Evolutionary conservation across 2,329 filamentous ascomycete genomes (phyloP).

Genomic region (Sarocladium brachiariae): DNA sequence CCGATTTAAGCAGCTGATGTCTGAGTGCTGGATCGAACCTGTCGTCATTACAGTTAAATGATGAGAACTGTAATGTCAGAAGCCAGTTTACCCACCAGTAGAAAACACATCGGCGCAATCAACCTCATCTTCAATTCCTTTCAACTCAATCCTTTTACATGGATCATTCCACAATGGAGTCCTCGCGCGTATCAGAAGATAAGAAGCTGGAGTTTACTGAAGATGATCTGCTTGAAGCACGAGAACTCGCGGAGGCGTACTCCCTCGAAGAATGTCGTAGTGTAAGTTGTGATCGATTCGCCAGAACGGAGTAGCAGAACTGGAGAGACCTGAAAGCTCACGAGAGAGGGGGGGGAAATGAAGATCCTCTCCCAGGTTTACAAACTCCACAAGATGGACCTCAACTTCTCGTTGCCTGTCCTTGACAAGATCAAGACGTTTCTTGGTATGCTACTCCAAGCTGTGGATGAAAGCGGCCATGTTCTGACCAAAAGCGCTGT

Average conservation of each 20-base stretch:
- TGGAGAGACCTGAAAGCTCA: not conserved
- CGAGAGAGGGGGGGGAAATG: too few species aligned
- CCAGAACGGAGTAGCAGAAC: too few species aligned
- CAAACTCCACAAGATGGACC: slow-evolving; percentile 19
- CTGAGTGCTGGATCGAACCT: too few species aligned
- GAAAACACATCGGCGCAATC: too few species aligned
- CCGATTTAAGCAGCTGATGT: too few species aligned
- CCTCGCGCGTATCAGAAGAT: not conserved
- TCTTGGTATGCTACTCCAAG: slow-evolving; percentile 18
- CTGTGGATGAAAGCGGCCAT: too few species aligned
- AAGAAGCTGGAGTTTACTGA: not conserved
- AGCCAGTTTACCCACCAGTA: too few species aligned
- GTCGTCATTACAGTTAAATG: too few species aligned
- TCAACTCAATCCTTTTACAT: not conserved
- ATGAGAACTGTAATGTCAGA: too few species aligned
- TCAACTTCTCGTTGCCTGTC: slow-evolving; percentile 33
- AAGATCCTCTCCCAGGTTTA: not conserved
- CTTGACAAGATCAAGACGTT: slow-evolving; percentile 35
- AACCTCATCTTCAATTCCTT: not conserved
- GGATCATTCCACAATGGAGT: not conserved
- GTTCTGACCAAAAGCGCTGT: too few species aligned
- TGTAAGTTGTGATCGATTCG: not conserved
- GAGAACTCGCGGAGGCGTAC: not conserved
- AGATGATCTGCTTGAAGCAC: not conserved
- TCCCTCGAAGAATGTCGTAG: not conserved